Evolutionary conservation across 108 stramenopile genomes (phyloP).

Genomic region (Cyclostephanos tholiformis): DNA sequence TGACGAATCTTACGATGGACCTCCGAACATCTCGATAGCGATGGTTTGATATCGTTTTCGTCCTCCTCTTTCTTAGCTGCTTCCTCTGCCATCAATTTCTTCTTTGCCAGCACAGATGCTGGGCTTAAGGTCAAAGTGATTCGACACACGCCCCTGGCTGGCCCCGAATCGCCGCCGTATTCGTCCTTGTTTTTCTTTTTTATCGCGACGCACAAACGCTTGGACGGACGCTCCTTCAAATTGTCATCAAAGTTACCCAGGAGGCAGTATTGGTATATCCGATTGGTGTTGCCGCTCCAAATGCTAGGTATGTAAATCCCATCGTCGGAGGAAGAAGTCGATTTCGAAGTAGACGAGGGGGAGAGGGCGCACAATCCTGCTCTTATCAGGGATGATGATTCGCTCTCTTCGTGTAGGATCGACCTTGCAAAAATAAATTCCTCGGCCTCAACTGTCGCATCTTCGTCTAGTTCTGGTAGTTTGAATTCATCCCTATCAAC

Average conservation of each 20-base stretch:
- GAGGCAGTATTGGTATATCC: slow-evolving; percentile 42
- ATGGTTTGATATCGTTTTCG: slow-evolving; percentile 9
- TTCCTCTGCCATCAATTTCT: slow-evolving; percentile 45
- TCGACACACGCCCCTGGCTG: slow-evolving; percentile 44
- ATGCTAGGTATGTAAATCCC: slow-evolving; percentile 40
- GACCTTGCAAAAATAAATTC: slow-evolving; percentile 38
- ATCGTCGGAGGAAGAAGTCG: slow-evolving; percentile 22
- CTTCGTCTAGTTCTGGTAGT: slow-evolving; percentile 5
- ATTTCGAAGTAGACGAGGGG: slow-evolving; percentile 11
- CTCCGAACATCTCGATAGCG: slow-evolving; percentile 12
- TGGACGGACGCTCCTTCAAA: slow-evolving; percentile 32
- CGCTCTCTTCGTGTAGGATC: background rate
- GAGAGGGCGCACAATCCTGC: slow-evolving; percentile 39
- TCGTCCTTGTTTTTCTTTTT: slow-evolving; percentile 19
- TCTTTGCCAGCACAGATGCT: slow-evolving; percentile 36
- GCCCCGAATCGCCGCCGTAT: slow-evolving; percentile 15
- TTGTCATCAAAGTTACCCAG: slow-evolving; percentile 43
- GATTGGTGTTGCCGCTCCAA: slow-evolving; percentile 51
- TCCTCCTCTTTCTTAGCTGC: slow-evolving; percentile 21
- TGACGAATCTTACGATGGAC: slow-evolving; percentile 43
- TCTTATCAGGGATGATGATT: slow-evolving; percentile 21
- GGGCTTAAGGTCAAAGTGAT: slow-evolving; percentile 44
- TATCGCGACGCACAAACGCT: slow-evolving; percentile 46
- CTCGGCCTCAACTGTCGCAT: slow-evolving; percentile 30
- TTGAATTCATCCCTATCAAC: background rate